These are phyloP conservation scores for Besnoitia besnoiti DNA, from an alignment of 169 alveolate genomes.

Conservation along the genomic window DNA sequence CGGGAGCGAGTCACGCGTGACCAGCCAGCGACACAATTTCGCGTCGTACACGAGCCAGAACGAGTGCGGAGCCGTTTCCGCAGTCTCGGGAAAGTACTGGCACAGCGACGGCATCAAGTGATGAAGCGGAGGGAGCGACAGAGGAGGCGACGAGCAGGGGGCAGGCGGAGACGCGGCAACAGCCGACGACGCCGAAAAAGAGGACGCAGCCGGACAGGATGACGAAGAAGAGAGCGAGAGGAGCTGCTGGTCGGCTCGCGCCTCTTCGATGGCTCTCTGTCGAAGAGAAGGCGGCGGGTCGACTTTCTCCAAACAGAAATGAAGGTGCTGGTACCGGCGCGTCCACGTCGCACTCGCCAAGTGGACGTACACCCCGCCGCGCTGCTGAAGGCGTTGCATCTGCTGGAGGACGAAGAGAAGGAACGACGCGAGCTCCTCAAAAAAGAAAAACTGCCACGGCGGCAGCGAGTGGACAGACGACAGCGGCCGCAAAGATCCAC, in stretches of 20 bases:
- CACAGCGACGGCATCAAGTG: constrained; percentile 1
- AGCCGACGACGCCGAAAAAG: background rate
- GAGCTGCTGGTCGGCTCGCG: background rate
- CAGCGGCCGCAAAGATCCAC: background rate
- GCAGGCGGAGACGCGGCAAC: background rate
- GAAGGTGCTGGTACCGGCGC: background rate
- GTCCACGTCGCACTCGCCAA: constrained; percentile 16
- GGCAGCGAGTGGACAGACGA: background rate
- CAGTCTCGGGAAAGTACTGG: background rate
- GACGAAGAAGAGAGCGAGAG: constrained; percentile 24
- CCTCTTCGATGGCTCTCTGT: background rate
- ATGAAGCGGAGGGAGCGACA: constrained; percentile 16
- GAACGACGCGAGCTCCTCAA: constrained; percentile 5
- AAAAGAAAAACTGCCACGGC: background rate
- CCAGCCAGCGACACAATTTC: constrained; percentile 5
- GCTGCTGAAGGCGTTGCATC: background rate
- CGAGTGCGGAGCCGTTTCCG: background rate
- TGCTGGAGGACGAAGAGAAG: constrained; percentile 8
- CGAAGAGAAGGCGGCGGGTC: background rate
- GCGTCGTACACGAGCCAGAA: constrained; percentile 18
- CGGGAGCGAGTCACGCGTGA: background rate
- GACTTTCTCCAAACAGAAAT: constrained; percentile 2
- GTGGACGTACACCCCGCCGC: constrained; percentile 28
- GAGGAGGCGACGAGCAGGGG: background rate
- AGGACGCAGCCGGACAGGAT: background rate